Percentiles rank a stretch among this genome's conserved stretches.
These are phyloP conservation scores for Venturia oleaginea DNA, from an alignment of 2,329 filamentous ascomycete species.

Conservation along the genomic window DNA sequence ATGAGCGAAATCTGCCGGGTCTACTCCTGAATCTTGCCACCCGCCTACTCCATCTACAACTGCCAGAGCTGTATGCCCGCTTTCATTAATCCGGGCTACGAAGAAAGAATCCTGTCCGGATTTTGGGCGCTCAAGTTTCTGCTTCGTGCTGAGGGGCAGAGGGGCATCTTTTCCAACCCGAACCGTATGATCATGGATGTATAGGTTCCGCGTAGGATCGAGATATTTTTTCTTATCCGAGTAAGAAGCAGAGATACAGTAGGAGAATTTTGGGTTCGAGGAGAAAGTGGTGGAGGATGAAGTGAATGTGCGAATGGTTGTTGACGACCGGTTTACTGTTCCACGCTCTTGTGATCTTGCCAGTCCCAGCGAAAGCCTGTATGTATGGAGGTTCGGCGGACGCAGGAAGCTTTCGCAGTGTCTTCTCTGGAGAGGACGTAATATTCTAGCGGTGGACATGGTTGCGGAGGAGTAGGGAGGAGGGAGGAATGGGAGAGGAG, in stretches of 20 bases:
- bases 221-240: conserved; percentile 30
- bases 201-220: conserved; percentile 28
- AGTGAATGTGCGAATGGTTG: conserved; percentile 7
- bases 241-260: conserved; percentile 33
- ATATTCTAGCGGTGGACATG: conserved; percentile 6
- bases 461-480: background rate
- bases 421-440: conserved; percentile 10
- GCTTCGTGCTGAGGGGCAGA: conserved; percentile 24
- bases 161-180: background rate
- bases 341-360: background rate
- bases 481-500: background rate
- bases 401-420: conserved; percentile 8
- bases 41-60: conserved; percentile 93
- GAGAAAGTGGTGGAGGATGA: conserved; percentile 5
- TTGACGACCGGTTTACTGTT: background rate
- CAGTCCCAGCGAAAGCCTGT: background rate
- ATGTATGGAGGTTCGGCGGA: conserved; percentile 1
- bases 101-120: conserved; percentile 97
- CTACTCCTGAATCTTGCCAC: conserved; percentile 85
- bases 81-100: conserved; percentile 56
- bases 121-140: conserved; percentile 56
- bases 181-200: conserved; percentile 21
- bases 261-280: conserved; percentile 22
- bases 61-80: conserved; percentile 68
- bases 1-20: conserved; percentile 92